Evolutionary conservation across 345 rosid species (phyloP).

Genomic region (Pistacia integerrima): DNA sequence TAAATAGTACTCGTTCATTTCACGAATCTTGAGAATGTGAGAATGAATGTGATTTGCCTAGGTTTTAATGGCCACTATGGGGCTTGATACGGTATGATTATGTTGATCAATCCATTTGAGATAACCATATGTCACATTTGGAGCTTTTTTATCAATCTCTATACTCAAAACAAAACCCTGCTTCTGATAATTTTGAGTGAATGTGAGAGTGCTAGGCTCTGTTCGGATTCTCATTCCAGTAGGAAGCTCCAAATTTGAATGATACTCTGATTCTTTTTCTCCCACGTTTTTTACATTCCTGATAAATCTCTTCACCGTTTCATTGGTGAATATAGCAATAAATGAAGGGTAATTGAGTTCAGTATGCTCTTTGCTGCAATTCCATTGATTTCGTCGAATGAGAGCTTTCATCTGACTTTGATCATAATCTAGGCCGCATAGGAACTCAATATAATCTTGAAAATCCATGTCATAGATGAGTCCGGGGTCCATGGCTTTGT

Average conservation of each 20-base stretch:
- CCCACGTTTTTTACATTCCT: constrained; percentile 35
- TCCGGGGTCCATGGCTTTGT: constrained; percentile 47
- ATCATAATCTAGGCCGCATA: constrained; percentile 36
- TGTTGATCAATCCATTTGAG: constrained; percentile 44
- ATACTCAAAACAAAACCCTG: constrained; percentile 16
- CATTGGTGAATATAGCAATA: constrained; percentile 24
- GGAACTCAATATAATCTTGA: constrained; percentile 40
- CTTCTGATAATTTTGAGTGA: constrained; percentile 18
- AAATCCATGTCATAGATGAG: constrained; percentile 35
- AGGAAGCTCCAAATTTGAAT: constrained; percentile 3
- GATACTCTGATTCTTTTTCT: constrained; percentile 25
- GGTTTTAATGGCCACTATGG: constrained; percentile 32
- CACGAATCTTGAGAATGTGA: too few relatives aligned
- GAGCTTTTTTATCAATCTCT: constrained; percentile 10
- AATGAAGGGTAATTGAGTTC: constrained; percentile 42
- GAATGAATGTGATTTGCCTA: too few relatives aligned
- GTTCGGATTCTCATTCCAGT: constrained; percentile 18
- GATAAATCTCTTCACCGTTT: constrained; percentile 20
- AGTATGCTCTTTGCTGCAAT: constrained; percentile 23
- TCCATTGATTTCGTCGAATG: constrained; percentile 35
- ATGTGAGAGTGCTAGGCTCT: constrained; percentile 22
- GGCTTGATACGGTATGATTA: constrained; percentile 37
- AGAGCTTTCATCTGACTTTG: constrained; percentile 36
- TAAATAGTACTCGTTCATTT: neutral
- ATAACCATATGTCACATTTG: constrained; percentile 19